Evolutionary conservation across 2,329 filamentous ascomycete species (phyloP).

Genomic region (Pezicula carpinea): DNA sequence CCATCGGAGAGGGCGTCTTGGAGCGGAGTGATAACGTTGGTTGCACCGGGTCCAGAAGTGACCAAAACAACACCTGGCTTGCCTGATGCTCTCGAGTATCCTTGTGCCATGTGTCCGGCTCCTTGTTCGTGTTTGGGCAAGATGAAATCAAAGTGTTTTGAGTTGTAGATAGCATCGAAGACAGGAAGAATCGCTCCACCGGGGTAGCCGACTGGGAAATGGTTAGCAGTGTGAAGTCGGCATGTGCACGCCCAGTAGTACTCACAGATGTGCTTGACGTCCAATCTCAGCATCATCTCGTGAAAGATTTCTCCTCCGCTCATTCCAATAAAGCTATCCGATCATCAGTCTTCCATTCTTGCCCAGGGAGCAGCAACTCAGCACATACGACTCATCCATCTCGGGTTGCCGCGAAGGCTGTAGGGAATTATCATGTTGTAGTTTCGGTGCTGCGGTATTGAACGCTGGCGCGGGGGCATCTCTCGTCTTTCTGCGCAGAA

Average conservation of each 20-base stretch:
- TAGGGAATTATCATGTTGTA: constrained; percentile 53
- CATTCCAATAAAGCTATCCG: constrained; percentile 78
- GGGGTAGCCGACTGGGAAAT: constrained; percentile 69
- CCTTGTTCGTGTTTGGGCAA: constrained; percentile 96
- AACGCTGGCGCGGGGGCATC: constrained; percentile 60
- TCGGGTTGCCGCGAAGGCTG: constrained; percentile 62
- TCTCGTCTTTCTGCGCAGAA: constrained; percentile 44
- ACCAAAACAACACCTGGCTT: constrained; percentile 95
- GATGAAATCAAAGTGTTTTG: constrained; percentile 92
- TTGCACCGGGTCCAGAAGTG: constrained; percentile 93
- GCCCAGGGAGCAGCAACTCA: constrained; percentile 13
- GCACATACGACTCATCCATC: constrained; percentile 75
- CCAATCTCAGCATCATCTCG: constrained; percentile 95
- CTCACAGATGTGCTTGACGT: constrained; percentile 91
- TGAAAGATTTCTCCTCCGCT: constrained; percentile 96
- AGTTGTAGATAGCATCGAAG: constrained; percentile 99
- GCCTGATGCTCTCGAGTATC: constrained; percentile 89
- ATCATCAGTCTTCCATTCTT: constrained; percentile 6
- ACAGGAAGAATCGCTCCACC: constrained; percentile 96
- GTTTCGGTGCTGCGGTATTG: constrained; percentile 40
- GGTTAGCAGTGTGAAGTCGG: constrained; percentile 9
- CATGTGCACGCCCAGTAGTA: constrained; percentile 25
- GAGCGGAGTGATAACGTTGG: constrained; percentile 94
- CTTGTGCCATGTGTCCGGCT: constrained; percentile 97
- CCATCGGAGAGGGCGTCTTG: constrained; percentile 94